These are phyloP conservation scores for Cajanus cajan DNA, from an alignment of 306 rosid species.

Conservation along the genomic window DNA sequence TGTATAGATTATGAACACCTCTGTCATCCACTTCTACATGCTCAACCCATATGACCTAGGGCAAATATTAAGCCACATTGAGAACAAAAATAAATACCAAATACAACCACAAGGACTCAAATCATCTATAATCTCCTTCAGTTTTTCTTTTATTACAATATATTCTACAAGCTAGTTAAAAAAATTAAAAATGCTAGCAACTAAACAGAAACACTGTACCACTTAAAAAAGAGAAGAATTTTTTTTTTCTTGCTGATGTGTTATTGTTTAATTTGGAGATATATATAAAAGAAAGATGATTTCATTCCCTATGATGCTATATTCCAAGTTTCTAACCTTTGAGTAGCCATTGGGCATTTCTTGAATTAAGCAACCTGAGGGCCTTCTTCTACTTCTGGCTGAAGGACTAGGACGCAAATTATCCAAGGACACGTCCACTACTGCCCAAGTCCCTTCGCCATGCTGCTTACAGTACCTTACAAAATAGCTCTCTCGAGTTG, in stretches of 20 bases:
- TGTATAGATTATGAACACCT: conserved; percentile 90
- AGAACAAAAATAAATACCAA: background rate
- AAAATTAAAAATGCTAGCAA: background rate
- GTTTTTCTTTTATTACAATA: no score
- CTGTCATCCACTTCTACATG: conserved; percentile 92
- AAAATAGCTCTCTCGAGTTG: conserved; percentile 84
- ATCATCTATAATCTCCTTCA: background rate
- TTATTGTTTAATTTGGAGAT: background rate
- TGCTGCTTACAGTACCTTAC: conserved; percentile 97
- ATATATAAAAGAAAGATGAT: background rate
- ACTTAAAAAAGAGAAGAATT: background rate
- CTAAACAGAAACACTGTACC: no score
- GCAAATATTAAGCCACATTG: background rate
- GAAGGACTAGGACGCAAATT: conserved; percentile 73
- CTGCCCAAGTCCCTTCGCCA: conserved; percentile 90
- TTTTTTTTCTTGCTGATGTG: background rate
- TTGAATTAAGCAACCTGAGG: conserved; percentile 94
- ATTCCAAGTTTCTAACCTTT: conserved; percentile 46
- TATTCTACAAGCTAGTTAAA: background rate
- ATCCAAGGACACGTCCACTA: conserved; percentile 91
- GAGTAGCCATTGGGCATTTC: conserved; percentile 99
- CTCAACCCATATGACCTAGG: conserved; percentile 90
- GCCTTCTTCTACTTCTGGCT: conserved; percentile 73
- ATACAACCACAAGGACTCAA: background rate
- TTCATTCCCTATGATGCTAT: background rate